Evolutionary conservation across 139 green algal genomes (phyloP), one percentile per base, ranked within the genome.

Genomic region (Spirogloea muscicola): DNA sequence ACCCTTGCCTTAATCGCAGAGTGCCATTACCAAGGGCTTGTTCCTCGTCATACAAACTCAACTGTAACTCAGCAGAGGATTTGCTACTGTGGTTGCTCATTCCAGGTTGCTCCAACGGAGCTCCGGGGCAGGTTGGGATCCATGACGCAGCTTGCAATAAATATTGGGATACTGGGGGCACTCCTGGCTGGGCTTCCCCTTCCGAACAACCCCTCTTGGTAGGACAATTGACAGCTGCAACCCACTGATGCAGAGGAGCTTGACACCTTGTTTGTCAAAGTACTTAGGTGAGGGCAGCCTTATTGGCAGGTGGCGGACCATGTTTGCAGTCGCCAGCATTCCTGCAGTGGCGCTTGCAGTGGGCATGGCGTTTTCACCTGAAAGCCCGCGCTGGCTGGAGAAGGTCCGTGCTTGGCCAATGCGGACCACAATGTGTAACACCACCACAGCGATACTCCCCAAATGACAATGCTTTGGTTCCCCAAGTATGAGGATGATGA

Each of bases 101-200:
- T 21, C 27, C 63, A 76, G 67, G 49, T 76, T 34, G 10, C 91
- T 0, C 94, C 93, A 49, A 91, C 91, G 10, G 29, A 78, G 5
- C 44, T 95, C 46, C 88, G 94, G 18, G 94, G 94, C 36, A 68
- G 86, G 0, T 79, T 98, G 46, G 94, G 94, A 38, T 87, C 82
- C 39, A 62, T 96, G n/a, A 98, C 97, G 82, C 94, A 98, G 88
- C 84, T 98, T 18, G 78, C 88, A 71, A 98, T 98, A 79, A 96
- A 90, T 81, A 49, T 96, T 16, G 94, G 94, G 60, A 98, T 98
- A 84, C 84, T 98, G 49, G 86, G 44, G 0, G 94, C 93, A 5
- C 84, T 98, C 71, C 40, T 95, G 5, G 85, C 58, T 2, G 74
- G 74, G 6, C 29, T 82, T 49, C 61, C 80, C 2, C 58, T 79